phyloP scores from a whole-genome alignment of 768 basidiomycete species.

The Russula earlei region DNA sequence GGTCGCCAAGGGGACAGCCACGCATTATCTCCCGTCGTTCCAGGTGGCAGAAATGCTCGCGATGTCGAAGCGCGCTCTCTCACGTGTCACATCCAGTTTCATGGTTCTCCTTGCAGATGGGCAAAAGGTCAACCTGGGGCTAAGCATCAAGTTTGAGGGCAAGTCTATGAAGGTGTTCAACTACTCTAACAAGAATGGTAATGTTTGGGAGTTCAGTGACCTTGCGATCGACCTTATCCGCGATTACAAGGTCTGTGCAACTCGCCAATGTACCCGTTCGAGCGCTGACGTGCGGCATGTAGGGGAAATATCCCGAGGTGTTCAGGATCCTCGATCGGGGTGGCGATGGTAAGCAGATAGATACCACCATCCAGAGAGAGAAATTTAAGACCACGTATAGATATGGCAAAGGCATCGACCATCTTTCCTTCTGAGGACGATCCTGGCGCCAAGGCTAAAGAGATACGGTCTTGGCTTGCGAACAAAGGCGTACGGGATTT shows the following conservation, averaged over 20 bases:
- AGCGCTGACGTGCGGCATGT: not conserved
- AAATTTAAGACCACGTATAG: conserved; percentile 32
- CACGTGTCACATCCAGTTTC: conserved; percentile 88
- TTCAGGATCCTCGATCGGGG: conserved; percentile 61
- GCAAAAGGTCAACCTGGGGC: conserved; percentile 80
- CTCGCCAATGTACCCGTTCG: not conserved
- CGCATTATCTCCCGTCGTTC: conserved; percentile 70
- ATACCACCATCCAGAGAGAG: not conserved
- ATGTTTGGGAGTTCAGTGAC: conserved; percentile 90
- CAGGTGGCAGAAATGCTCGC: conserved; percentile 63
- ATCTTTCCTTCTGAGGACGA: conserved; percentile 46
- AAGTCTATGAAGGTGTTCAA: conserved; percentile 90
- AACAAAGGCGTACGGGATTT: conserved; percentile 80
- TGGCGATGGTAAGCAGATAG: conserved; percentile 52
- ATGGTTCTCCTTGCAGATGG: conserved; percentile 74
- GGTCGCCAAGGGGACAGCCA: conserved; percentile 40
- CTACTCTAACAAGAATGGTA: conserved; percentile 77
- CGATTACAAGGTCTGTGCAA: conserved; percentile 61
- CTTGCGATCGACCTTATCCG: conserved; percentile 71
- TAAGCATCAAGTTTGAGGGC: conserved; percentile 93
- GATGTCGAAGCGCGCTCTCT: conserved; percentile 69
- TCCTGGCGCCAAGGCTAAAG: conserved; percentile 61
- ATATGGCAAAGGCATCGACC: conserved; percentile 58
- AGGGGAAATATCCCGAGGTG: conserved; percentile 79
- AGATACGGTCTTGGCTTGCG: conserved; percentile 81